These are phyloP conservation scores for Haplographium delicatum DNA, from an alignment of 495 filamentous ascomycete genomes.

Conservation along the genomic window DNA sequence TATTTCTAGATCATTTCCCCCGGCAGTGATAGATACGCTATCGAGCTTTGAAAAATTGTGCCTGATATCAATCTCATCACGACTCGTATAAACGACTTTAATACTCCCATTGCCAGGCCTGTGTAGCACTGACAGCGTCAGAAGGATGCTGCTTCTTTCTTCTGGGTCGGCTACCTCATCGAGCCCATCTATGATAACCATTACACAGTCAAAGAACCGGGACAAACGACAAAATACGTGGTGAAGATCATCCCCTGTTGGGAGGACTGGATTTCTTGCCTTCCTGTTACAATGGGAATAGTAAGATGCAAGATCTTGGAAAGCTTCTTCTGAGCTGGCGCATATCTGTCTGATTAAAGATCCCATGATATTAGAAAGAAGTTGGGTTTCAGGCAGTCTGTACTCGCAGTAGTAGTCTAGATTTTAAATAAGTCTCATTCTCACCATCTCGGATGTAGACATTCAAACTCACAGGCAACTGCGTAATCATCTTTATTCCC, in stretches of 20 bases:
- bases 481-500: neutral
- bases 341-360: constrained; percentile 1
- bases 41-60: neutral
- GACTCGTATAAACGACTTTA: constrained; percentile 18
- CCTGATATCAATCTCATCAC: constrained; percentile 10
- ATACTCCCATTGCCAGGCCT: neutral
- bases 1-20: constrained; percentile 7
- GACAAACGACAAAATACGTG: too few species aligned
- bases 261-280: neutral
- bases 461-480: too few species aligned
- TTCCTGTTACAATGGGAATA: neutral
- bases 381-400: constrained; percentile 4
- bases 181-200: constrained; percentile 8
- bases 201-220: too few species aligned
- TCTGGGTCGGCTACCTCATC: constrained; percentile 7
- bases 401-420: constrained; percentile 8
- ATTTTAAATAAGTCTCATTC: too few species aligned
- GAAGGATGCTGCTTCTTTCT: constrained; percentile 1
- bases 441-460: too few species aligned
- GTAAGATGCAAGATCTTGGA: neutral
- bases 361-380: neutral
- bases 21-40: constrained; percentile 6
- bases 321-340: constrained; percentile 1
- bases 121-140: neutral
- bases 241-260: neutral